phyloP scores from a whole-genome alignment of 2,329 filamentous ascomycete genomes.

The Colletotrichum trifolii region DNA sequence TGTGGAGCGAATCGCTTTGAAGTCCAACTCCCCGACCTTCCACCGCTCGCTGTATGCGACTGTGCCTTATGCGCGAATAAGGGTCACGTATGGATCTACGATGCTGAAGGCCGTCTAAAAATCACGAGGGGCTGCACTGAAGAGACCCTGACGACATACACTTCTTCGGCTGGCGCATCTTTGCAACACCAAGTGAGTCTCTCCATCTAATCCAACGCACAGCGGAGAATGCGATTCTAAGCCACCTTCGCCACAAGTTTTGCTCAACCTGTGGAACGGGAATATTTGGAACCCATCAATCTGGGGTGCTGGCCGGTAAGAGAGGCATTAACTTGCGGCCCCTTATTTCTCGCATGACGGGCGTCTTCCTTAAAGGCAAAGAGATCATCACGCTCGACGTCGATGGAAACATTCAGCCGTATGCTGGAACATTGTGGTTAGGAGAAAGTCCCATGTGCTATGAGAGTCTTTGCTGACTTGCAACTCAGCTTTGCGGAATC shows the following conservation, averaged over 20 bases:
- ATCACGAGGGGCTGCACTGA: slow-evolving; percentile 30
- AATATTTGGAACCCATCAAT: slow-evolving; percentile 40
- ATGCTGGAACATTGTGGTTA: slow-evolving; percentile 5
- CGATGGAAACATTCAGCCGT: fast-evolving
- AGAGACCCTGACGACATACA: slow-evolving; percentile 22
- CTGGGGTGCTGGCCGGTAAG: slow-evolving; percentile 39
- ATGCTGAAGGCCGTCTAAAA: slow-evolving; percentile 24
- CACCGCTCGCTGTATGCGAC: slow-evolving; percentile 35
- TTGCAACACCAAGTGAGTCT: slow-evolving; percentile 37
- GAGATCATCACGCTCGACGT: not conserved
- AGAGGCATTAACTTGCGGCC: slow-evolving; percentile 40
- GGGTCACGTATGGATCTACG: slow-evolving; percentile 43
- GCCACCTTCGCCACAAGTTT: slow-evolving; percentile 39
- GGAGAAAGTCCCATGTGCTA: not conserved
- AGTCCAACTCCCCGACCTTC: slow-evolving; percentile 30
- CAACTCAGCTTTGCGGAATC: not conserved
- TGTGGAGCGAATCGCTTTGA: slow-evolving; percentile 44
- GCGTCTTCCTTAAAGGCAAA: slow-evolving; percentile 14
- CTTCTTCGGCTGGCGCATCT: slow-evolving; percentile 8
- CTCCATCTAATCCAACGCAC: not conserved
- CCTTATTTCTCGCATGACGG: not conserved
- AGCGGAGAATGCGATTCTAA: not conserved
- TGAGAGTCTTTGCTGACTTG: not conserved
- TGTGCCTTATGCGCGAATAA: slow-evolving; percentile 44
- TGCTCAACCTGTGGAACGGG: slow-evolving; percentile 43